A percentile compares a stretch with the other conserved stretches of the same genome.
These are phyloP conservation scores for Puccinia coronata DNA, from an alignment of 1,284 basidiomycete species.

Conservation along the genomic window DNA sequence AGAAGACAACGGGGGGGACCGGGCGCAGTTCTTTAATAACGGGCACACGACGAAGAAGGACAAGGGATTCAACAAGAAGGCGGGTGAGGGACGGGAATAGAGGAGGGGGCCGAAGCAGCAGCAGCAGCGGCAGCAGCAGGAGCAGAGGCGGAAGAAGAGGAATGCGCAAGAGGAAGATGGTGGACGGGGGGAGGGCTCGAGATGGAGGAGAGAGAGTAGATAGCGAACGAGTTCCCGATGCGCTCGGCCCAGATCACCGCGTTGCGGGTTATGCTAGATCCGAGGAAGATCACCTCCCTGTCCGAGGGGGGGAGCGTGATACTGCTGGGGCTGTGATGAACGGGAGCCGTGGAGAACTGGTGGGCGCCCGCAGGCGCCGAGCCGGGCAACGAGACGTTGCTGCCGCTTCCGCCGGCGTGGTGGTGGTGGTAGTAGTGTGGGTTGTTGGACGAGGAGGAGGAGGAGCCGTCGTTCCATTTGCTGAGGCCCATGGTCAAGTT, in stretches of 20 bases:
- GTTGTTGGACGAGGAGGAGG: not conserved
- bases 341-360: not conserved
- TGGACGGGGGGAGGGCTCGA: not conserved
- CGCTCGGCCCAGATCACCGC: slow-evolving; percentile 36
- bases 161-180: not conserved
- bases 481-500: slow-evolving; percentile 2
- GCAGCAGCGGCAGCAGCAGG: not conserved
- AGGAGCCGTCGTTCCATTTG: slow-evolving; percentile 9
- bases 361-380: not conserved
- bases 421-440: not conserved
- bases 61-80: not conserved
- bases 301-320: not conserved
- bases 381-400: not conserved
- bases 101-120: not conserved
- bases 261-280: not conserved
- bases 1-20: too few relatives aligned
- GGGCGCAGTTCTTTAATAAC: too few relatives aligned
- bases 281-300: slow-evolving; percentile 39
- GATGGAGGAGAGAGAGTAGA: slow-evolving; percentile 20
- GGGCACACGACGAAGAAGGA: too few relatives aligned
- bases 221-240: slow-evolving; percentile 26
- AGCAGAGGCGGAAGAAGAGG: not conserved
- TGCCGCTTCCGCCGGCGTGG: not conserved
- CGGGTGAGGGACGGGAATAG: not conserved
- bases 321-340: not conserved